phyloP scores from a whole-genome alignment of 495 filamentous ascomycete genomes.

The Acidomyces sp. region DNA sequence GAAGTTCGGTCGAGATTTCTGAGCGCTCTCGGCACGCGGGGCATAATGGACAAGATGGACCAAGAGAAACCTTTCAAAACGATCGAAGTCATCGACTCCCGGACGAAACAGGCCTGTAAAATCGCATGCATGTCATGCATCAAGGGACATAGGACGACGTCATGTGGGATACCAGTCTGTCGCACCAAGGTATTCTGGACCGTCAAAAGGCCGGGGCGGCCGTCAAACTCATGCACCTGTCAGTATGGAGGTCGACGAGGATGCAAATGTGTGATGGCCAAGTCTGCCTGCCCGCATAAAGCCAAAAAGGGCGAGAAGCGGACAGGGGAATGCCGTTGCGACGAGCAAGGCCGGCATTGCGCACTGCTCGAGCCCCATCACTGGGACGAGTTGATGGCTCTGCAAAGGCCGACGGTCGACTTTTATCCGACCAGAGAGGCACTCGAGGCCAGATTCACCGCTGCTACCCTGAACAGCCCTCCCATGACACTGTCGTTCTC shows the following conservation, averaged over 20 bases:
- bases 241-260: slow-evolving; percentile 14
- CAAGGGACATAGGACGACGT: slow-evolving; percentile 18
- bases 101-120: slow-evolving; percentile 16
- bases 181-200: slow-evolving; percentile 19
- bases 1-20: not conserved
- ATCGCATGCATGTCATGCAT: slow-evolving; percentile 21
- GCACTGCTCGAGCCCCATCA: slow-evolving; percentile 13
- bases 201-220: slow-evolving; percentile 18
- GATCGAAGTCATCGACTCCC: slow-evolving; percentile 18
- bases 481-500: slow-evolving; percentile 4
- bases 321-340: slow-evolving; percentile 16
- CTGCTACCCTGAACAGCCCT: not conserved
- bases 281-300: slow-evolving; percentile 14
- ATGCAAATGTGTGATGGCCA: slow-evolving; percentile 17
- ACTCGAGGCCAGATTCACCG: not conserved
- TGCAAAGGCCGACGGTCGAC: slow-evolving; percentile 12
- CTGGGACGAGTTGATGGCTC: slow-evolving; percentile 8
- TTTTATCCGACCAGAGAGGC: slow-evolving; percentile 13
- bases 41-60: slow-evolving; percentile 6
- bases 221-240: slow-evolving; percentile 18
- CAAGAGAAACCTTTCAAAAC: slow-evolving; percentile 19
- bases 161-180: slow-evolving; percentile 17
- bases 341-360: slow-evolving; percentile 18
- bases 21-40: no score
- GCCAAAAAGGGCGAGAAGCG: slow-evolving; percentile 19